phyloP scores from a whole-genome alignment of 805 yeast species.

The Candida easanensis region DNA sequence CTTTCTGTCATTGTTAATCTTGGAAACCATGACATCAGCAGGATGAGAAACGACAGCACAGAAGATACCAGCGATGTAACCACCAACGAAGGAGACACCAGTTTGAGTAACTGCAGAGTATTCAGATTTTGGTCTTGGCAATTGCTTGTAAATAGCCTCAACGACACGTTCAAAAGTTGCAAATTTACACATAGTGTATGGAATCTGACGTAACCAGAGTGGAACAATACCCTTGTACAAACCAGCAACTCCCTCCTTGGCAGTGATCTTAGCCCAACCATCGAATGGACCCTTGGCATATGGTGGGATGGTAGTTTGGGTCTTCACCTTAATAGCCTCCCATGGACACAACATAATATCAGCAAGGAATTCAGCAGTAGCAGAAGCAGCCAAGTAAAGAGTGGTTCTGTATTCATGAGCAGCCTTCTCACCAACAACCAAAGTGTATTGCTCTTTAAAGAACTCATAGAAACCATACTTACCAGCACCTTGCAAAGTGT shows the following conservation, averaged over 20 bases:
- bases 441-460: slow-evolving; percentile 78
- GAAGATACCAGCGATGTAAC: slow-evolving; percentile 95
- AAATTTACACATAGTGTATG: slow-evolving; percentile 98
- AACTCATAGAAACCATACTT: slow-evolving; percentile 94
- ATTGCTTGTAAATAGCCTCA: slow-evolving; percentile 65
- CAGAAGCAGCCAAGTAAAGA: slow-evolving; percentile 80
- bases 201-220: slow-evolving; percentile 94
- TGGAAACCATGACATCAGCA: slow-evolving; percentile 98
- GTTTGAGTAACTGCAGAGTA: slow-evolving; percentile 79
- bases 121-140: slow-evolving; percentile 71
- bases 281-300: slow-evolving; percentile 60
- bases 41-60: slow-evolving; percentile 97
- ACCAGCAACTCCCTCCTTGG: slow-evolving; percentile 67
- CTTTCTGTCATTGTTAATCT: slow-evolving; percentile 72
- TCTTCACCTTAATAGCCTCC: slow-evolving; percentile 92
- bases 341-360: slow-evolving; percentile 89
- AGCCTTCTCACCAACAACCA: slow-evolving; percentile 58
- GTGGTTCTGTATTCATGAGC: slow-evolving; percentile 68
- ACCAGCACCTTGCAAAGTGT: slow-evolving; percentile 95
- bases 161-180: slow-evolving; percentile 93
- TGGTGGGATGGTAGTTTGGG: slow-evolving; percentile 93
- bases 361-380: slow-evolving; percentile 91
- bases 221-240: slow-evolving; percentile 89
- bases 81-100: slow-evolving; percentile 92
- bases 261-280: slow-evolving; percentile 64